These are phyloP conservation scores for Penicillium argentinense DNA, from an alignment of 495 filamentous ascomycete genomes.

Conservation along the genomic window DNA sequence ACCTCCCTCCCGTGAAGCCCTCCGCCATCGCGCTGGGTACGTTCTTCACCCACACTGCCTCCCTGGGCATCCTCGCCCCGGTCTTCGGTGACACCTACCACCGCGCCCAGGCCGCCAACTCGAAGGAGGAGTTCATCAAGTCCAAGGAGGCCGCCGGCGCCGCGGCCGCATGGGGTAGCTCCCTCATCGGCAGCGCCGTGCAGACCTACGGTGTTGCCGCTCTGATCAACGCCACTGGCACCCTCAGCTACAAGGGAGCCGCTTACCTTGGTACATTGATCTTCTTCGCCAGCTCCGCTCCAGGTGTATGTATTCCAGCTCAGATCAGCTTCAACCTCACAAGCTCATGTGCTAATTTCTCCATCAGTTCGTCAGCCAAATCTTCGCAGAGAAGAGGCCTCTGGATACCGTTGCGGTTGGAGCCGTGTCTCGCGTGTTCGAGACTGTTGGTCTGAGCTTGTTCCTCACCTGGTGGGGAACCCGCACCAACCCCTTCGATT, in stretches of 20 bases:
- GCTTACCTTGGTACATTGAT: constrained; percentile 89
- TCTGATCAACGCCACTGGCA: constrained; percentile 92
- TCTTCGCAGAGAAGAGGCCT: constrained; percentile 88
- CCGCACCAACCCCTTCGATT: constrained; percentile 79
- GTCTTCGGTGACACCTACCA: constrained; percentile 95
- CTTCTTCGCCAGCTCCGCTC: constrained; percentile 87
- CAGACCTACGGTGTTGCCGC: constrained; percentile 96
- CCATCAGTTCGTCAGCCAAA: constrained; percentile 76
- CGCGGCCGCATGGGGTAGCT: constrained; percentile 86
- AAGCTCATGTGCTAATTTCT: neutral
- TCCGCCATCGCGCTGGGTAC: constrained; percentile 96
- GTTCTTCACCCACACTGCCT: constrained; percentile 85
- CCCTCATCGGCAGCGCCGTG: constrained; percentile 80
- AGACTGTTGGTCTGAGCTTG: constrained; percentile 88
- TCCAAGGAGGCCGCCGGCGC: constrained; percentile 89
- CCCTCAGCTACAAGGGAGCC: constrained; percentile 93
- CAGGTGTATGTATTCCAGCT: constrained; percentile 63
- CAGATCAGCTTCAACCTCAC: neutral
- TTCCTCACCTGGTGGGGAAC: constrained; percentile 99
- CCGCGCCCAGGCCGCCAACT: constrained; percentile 85
- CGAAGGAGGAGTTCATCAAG: constrained; percentile 93
- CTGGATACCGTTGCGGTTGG: constrained; percentile 86
- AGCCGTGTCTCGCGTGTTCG: constrained; percentile 76
- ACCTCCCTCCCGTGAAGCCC: constrained; percentile 94
- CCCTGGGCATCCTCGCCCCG: constrained; percentile 78